Conservation (phyloP, 2,329 filamentous ascomycete genomes). For the Epichloe scottii region DNA sequence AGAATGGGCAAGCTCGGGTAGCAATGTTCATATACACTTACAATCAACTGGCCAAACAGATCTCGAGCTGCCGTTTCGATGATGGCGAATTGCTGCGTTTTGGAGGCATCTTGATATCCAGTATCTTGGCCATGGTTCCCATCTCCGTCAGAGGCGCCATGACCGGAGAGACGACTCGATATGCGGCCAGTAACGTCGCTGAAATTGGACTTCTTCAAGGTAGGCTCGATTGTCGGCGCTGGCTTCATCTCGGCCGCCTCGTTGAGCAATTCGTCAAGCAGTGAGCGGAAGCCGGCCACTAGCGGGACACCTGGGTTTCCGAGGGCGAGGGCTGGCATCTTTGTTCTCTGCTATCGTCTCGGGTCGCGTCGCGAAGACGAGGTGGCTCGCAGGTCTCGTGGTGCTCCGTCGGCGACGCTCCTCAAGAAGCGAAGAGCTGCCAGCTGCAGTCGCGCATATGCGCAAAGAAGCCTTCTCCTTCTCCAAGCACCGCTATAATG, state of each 20-base stretch:
- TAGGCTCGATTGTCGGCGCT: slow-evolving; percentile 54
- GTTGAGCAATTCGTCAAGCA: slow-evolving; percentile 45
- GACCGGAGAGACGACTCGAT: slow-evolving; percentile 19
- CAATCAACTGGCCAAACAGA: slow-evolving; percentile 67
- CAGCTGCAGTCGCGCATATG: not conserved
- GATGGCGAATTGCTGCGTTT: slow-evolving; percentile 48
- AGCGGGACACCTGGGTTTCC: slow-evolving; percentile 36
- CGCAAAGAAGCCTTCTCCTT: not conserved
- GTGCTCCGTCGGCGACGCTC: not conserved
- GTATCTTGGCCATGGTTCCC: slow-evolving; percentile 15
- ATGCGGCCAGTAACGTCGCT: slow-evolving; percentile 34
- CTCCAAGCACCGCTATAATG: not conserved
- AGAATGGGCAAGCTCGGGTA: no score
- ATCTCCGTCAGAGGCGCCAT: slow-evolving; percentile 14
- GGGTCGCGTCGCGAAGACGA: not conserved
- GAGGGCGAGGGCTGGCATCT: slow-evolving; percentile 37
- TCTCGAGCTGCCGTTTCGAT: slow-evolving; percentile 76
- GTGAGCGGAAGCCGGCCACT: slow-evolving; percentile 38
- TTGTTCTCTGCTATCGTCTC: slow-evolving; percentile 6
- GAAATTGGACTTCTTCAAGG: slow-evolving; percentile 58
- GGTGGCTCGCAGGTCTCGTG: not conserved
- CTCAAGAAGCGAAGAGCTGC: not conserved
- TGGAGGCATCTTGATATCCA: slow-evolving; percentile 26
- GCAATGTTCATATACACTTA: slow-evolving; percentile 30
- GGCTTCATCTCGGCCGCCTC: slow-evolving; percentile 48